These are phyloP conservation scores for Paramecium sonneborni DNA, from an alignment of 73 alveolate genomes.

Conservation along the genomic window DNA sequence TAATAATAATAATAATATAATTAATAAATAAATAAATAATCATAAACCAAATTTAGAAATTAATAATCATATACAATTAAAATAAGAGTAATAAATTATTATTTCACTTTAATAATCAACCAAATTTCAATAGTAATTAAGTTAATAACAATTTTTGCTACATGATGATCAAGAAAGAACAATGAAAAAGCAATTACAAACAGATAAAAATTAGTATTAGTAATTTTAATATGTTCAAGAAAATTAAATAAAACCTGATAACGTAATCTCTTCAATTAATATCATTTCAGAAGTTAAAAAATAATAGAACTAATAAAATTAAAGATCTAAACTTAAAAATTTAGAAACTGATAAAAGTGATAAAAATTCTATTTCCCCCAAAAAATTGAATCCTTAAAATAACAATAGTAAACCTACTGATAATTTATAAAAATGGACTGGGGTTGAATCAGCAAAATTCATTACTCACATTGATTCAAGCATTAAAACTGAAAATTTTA, in stretches of 20 bases:
- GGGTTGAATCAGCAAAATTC: not conserved
- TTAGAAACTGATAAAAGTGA: not conserved
- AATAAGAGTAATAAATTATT: not conserved
- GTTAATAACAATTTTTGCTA: not conserved
- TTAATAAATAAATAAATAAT: not conserved
- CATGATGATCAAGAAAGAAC: not conserved
- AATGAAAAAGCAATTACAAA: not conserved
- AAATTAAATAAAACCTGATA: not conserved
- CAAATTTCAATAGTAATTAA: not conserved
- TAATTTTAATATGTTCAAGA: not conserved
- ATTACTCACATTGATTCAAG: not conserved
- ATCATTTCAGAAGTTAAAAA: not conserved
- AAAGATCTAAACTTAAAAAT: not conserved
- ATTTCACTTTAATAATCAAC: not conserved
- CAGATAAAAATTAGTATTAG: not conserved
- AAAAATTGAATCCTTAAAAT: not conserved
- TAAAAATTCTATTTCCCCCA: not conserved
- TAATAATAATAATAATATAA: too few relatives aligned
- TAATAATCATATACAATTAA: not conserved
- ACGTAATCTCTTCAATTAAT: not conserved
- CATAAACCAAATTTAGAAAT: not conserved
- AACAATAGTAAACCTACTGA: not conserved
- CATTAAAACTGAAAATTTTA: not conserved
- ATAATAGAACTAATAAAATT: not conserved
- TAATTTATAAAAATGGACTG: not conserved